phyloP scores from a whole-genome alignment of 2,329 filamentous ascomycete genomes.

The Cryphonectria japonica region DNA sequence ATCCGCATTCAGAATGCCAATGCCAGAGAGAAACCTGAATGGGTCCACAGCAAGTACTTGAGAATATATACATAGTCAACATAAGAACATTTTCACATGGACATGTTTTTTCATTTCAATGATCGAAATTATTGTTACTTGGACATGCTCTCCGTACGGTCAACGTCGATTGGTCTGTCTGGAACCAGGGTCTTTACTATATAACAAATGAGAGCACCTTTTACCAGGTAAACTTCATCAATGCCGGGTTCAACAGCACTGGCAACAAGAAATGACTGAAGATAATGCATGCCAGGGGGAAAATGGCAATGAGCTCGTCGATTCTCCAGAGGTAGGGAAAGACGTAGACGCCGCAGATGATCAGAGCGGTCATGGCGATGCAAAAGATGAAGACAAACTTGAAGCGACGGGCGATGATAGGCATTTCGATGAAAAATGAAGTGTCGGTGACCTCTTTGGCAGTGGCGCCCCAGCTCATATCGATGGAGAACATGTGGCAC shows the following conservation, averaged over 20 bases:
- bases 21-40: no score
- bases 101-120: no score
- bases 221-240: conserved; percentile 20
- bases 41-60: no score
- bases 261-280: conserved; percentile 19
- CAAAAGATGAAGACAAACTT: conserved; percentile 1
- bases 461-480: conserved; percentile 87
- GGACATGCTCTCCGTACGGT: not conserved
- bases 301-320: conserved; percentile 17
- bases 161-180: not conserved
- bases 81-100: no score
- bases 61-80: no score
- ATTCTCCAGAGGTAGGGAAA: conserved; percentile 35
- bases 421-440: conserved; percentile 84
- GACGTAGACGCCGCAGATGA: conserved; percentile 36
- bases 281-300: conserved; percentile 17
- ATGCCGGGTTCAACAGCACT: conserved; percentile 13
- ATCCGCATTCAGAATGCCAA: no score
- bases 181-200: not conserved
- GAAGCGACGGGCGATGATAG: conserved; percentile 64
- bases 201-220: not conserved
- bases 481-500: conserved; percentile 81
- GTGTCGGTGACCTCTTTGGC: conserved; percentile 80
- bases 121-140: no score
- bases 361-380: conserved; percentile 28